A percentile compares a stretch with the other conserved stretches of the same genome.
These are phyloP conservation scores for Rhazya stricta DNA, from an alignment of 257 asterid genomes.

Conservation along the genomic window DNA sequence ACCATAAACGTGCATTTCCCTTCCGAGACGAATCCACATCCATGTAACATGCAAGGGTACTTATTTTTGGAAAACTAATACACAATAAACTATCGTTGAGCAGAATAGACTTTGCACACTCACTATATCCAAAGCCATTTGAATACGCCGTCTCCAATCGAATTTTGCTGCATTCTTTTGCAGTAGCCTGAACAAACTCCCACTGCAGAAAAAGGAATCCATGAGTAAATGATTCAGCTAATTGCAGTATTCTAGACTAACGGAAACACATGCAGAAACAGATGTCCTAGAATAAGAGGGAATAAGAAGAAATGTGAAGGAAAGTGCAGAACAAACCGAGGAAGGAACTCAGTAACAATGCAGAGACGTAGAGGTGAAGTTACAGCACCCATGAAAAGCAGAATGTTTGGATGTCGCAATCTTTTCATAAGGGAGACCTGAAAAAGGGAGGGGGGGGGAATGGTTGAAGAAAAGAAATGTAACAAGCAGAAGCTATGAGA, in stretches of 20 bases:
- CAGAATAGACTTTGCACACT: slow-evolving; percentile 32
- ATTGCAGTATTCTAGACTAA: not conserved
- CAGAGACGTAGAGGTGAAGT: slow-evolving; percentile 85
- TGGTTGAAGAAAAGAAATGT: slow-evolving; percentile 14
- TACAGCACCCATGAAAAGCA: slow-evolving; percentile 96
- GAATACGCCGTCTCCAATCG: slow-evolving; percentile 81
- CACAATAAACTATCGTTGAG: not conserved
- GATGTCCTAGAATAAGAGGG: not conserved
- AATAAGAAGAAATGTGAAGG: not conserved
- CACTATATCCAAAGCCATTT: slow-evolving; percentile 92
- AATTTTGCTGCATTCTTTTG: slow-evolving; percentile 68
- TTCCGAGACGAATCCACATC: not conserved
- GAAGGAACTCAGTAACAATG: slow-evolving; percentile 97
- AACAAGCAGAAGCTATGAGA: not conserved
- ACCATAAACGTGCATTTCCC: not conserved
- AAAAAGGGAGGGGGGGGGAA: too few species aligned
- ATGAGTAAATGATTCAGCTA: slow-evolving; percentile 7
- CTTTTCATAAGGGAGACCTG: slow-evolving; percentile 93
- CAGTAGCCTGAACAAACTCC: slow-evolving; percentile 79
- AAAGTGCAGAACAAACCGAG: slow-evolving; percentile 55
- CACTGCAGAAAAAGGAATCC: slow-evolving; percentile 42
- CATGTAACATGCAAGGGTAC: not conserved
- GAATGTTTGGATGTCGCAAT: slow-evolving; percentile 91
- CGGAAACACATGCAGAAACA: not conserved
- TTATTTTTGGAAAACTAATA: not conserved